phyloP scores from a whole-genome alignment of 805 yeast species.

The Myxozyma neotropica region DNA sequence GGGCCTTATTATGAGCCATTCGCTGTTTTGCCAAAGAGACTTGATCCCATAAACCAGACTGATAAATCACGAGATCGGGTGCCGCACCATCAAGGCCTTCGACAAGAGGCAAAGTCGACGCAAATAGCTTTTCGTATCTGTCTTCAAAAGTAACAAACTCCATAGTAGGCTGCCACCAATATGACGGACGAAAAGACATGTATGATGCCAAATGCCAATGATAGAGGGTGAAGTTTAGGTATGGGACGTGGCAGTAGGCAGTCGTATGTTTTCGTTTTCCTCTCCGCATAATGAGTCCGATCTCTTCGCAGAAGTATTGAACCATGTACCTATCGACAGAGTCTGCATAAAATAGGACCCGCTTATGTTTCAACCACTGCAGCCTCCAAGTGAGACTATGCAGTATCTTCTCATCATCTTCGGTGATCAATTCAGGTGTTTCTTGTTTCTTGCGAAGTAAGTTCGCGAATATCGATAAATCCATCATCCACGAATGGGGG shows the following conservation, averaged over 20 bases:
- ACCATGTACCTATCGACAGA: constrained; percentile 30
- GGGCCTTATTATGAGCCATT: background rate
- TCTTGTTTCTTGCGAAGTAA: background rate
- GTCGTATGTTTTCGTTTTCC: constrained; percentile 20
- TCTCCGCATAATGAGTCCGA: background rate
- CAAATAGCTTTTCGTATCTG: constrained; percentile 20
- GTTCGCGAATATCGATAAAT: background rate
- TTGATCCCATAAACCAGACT: constrained; percentile 32
- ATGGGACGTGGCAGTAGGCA: constrained; percentile 19
- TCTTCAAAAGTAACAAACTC: constrained; percentile 29
- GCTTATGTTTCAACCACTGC: constrained; percentile 25
- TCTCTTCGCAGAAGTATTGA: constrained; percentile 28
- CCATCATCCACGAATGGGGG: constrained; percentile 16
- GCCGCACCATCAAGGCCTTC: constrained; percentile 19
- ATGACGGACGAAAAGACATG: constrained; percentile 22
- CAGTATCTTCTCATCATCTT: background rate
- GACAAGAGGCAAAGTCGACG: constrained; percentile 18
- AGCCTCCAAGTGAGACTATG: constrained; percentile 5
- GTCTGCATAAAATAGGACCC: constrained; percentile 28
- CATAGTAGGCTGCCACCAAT: constrained; percentile 33
- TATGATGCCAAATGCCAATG: constrained; percentile 33
- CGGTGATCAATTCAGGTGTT: background rate
- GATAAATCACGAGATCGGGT: constrained; percentile 28
- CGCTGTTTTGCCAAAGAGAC: constrained; percentile 15
- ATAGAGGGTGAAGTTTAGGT: constrained; percentile 25